phyloP scores from a whole-genome alignment of 495 filamentous ascomycete genomes.

The Polyplosphaeria fusca region DNA sequence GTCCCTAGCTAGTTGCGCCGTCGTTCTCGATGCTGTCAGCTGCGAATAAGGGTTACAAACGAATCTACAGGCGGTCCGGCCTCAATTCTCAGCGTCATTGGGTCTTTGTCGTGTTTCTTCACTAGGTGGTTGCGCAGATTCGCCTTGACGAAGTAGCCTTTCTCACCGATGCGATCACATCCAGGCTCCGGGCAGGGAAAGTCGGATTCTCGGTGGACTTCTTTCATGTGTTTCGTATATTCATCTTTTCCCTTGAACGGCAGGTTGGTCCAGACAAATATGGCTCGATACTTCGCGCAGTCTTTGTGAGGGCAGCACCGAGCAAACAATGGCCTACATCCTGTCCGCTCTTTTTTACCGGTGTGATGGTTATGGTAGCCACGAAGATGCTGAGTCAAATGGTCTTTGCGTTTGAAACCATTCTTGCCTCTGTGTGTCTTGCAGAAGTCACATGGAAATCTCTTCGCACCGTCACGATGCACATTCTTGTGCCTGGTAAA shows the following conservation, averaged over 20 bases:
- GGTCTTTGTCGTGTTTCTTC: slow-evolving; percentile 15
- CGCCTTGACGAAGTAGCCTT: slow-evolving; percentile 38
- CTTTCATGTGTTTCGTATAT: slow-evolving; percentile 40
- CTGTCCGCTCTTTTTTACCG: neutral
- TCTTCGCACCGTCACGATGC: slow-evolving; percentile 13
- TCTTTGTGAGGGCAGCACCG: slow-evolving; percentile 1
- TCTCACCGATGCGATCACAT: slow-evolving; percentile 39
- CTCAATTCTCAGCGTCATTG: too few species aligned
- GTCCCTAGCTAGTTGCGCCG: too few species aligned
- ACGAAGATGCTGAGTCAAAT: slow-evolving; percentile 41
- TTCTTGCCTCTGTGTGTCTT: slow-evolving; percentile 39
- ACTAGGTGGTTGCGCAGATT: slow-evolving; percentile 39
- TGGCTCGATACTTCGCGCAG: neutral
- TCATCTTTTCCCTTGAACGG: slow-evolving; percentile 35
- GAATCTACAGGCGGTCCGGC: too few species aligned
- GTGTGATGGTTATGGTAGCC: slow-evolving; percentile 40
- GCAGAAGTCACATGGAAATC: slow-evolving; percentile 38
- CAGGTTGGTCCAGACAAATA: neutral
- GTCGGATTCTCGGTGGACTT: slow-evolving; percentile 37
- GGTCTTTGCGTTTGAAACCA: slow-evolving; percentile 42
- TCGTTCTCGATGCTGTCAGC: too few species aligned
- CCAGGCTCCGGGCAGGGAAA: slow-evolving; percentile 37
- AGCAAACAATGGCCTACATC: neutral
- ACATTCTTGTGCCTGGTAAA: slow-evolving; percentile 35
- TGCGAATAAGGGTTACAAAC: too few species aligned